Conservation (phyloP, 768 basidiomycete species). For the Lactarius vividus region DNA sequence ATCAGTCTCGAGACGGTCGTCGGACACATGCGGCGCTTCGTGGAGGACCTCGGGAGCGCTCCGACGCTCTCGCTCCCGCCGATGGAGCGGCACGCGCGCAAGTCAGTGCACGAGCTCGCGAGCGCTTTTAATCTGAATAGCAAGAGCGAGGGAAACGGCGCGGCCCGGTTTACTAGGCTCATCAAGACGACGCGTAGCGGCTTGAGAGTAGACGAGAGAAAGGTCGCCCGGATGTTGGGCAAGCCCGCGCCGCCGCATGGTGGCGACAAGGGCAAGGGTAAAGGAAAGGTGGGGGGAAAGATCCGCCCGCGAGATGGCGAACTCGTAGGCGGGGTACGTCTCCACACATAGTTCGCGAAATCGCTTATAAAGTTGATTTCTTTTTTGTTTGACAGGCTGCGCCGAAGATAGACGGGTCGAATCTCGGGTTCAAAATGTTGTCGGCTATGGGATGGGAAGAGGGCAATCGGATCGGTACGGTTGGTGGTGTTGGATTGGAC, state of each 20-base stretch:
- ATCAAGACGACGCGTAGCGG: slow-evolving; percentile 63
- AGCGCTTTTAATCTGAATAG: slow-evolving; percentile 74
- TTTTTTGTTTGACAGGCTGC: slow-evolving; percentile 53
- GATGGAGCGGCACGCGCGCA: too few species aligned
- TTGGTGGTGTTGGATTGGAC: slow-evolving; percentile 54
- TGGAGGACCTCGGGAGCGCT: too few species aligned
- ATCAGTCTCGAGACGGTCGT: too few species aligned
- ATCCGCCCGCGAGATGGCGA: too few species aligned
- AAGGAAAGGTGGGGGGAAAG: too few species aligned
- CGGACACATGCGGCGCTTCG: too few species aligned
- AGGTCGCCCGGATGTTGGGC: slow-evolving; percentile 47
- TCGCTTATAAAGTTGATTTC: neutral
- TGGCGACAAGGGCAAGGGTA: too few species aligned
- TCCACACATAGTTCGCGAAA: neutral
- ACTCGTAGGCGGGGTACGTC: too few species aligned
- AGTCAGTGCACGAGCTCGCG: slow-evolving; percentile 79
- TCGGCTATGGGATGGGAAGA: slow-evolving; percentile 91
- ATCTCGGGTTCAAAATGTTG: slow-evolving; percentile 86
- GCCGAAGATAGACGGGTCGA: slow-evolving; percentile 74
- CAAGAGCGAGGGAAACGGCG: slow-evolving; percentile 67
- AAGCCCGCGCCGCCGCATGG: too few species aligned
- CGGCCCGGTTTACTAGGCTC: slow-evolving; percentile 71
- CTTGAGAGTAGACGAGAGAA: slow-evolving; percentile 53
- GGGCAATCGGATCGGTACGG: slow-evolving; percentile 69
- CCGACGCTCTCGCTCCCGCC: too few species aligned